Percentiles rank a stretch among this genome's conserved stretches.
Evolutionary conservation across 1,139 yeast genomes (phyloP).

Genomic region (Yamadazyma buinensis): DNA sequence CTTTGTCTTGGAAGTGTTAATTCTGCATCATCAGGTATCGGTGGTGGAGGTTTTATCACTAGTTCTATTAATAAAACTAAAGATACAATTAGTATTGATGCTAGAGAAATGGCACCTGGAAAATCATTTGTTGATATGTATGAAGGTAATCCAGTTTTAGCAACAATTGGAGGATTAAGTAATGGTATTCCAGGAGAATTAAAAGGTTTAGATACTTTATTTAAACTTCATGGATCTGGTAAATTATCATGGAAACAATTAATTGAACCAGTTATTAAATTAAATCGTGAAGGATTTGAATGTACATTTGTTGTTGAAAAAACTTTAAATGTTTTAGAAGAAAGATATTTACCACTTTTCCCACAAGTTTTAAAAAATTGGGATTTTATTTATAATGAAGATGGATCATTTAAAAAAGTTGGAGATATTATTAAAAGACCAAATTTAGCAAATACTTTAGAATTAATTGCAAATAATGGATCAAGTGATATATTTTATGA

Average conservation of each 20-base stretch:
- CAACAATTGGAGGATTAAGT: slow-evolving; percentile 80
- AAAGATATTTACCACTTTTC: slow-evolving; percentile 24
- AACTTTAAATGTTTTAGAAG: slow-evolving; percentile 20
- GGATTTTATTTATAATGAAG: slow-evolving; percentile 47
- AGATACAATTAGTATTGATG: slow-evolving; percentile 66
- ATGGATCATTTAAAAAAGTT: slow-evolving; percentile 29
- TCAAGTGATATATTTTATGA: slow-evolving; percentile 77
- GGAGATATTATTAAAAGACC: slow-evolving; percentile 66
- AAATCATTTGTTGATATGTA: slow-evolving; percentile 65
- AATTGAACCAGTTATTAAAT: slow-evolving; percentile 66
- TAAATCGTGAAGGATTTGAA: slow-evolving; percentile 67
- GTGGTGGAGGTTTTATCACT: slow-evolving; percentile 84
- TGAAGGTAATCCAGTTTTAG: slow-evolving; percentile 33
- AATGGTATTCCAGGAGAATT: slow-evolving; percentile 89
- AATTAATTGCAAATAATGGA: slow-evolving; percentile 68
- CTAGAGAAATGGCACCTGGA: slow-evolving; percentile 83
- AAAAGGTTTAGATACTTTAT: slow-evolving; percentile 69
- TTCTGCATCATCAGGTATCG: slow-evolving; percentile 84
- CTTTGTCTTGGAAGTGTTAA: slow-evolving; percentile 83
- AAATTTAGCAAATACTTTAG: slow-evolving; percentile 62
- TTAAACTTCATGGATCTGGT: slow-evolving; percentile 63
- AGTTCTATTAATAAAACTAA: slow-evolving; percentile 41
- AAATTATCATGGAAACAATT: slow-evolving; percentile 68
- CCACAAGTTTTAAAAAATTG: slow-evolving; percentile 40
- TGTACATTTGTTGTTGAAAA: slow-evolving; percentile 47